phyloP scores from a whole-genome alignment of 805 yeast species.

The Pichia insulana region DNA sequence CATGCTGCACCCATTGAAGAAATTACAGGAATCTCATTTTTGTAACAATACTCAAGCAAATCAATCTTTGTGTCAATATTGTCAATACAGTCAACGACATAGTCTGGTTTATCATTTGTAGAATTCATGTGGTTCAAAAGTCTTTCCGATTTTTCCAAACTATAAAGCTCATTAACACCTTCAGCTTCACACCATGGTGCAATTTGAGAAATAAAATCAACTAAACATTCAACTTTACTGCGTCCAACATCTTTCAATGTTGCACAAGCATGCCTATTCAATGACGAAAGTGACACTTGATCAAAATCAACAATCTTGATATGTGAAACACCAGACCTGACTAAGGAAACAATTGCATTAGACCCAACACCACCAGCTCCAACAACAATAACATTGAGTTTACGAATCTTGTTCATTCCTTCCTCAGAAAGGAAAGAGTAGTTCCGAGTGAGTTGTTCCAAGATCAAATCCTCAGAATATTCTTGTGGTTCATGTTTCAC shows the following conservation, averaged over 20 bases:
- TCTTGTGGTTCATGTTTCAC: conserved; percentile 6
- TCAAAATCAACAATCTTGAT: conserved; percentile 86
- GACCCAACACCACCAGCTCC: conserved; percentile 99
- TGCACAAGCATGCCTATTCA: conserved; percentile 94
- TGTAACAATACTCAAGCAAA: conserved; percentile 62
- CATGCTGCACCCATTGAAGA: conserved; percentile 98
- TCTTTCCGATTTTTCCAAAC: conserved; percentile 51
- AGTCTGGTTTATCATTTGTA: conserved; percentile 49
- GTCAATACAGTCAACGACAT: conserved; percentile 91
- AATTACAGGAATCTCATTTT: conserved; percentile 54
- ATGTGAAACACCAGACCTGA: conserved; percentile 80
- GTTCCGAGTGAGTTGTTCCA: conserved; percentile 90
- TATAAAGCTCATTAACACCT: conserved; percentile 72
- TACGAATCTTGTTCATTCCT: conserved; percentile 67
- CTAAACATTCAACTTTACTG: conserved; percentile 77
- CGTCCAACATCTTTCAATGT: conserved; percentile 86
- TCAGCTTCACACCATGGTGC: conserved; percentile 95
- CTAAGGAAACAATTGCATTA: conserved; percentile 86
- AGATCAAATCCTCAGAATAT: conserved; percentile 60
- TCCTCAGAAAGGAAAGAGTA: conserved; percentile 85
- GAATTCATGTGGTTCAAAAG: conserved; percentile 33
- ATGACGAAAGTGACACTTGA: conserved; percentile 85
- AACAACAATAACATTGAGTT: conserved; percentile 63
- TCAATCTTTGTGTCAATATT: conserved; percentile 96
- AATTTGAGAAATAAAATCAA: conserved; percentile 53